Evolutionary conservation across 345 rosid genomes (phyloP).

Genomic region (Syzygium jambos): DNA sequence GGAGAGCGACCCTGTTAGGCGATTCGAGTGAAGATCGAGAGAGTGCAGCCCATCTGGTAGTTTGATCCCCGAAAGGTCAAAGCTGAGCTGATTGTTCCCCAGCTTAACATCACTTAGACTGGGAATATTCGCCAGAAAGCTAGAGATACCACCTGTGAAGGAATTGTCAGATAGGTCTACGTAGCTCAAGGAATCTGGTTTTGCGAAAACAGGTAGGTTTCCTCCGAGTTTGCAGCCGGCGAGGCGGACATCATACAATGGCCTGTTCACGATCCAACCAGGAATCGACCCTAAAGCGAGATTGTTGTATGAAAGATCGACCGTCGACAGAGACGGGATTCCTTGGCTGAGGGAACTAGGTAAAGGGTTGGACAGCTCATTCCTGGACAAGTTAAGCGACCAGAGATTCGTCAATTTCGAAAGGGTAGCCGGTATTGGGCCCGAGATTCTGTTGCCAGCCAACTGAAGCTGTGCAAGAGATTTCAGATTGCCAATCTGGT

Average conservation of each 20-base stretch:
- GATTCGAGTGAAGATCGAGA: conserved; percentile 65
- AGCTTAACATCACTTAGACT: conserved; percentile 62
- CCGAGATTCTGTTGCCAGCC: conserved; percentile 51
- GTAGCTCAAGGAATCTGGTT: conserved; percentile 47
- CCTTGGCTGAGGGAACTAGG: conserved; percentile 42
- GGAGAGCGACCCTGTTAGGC: conserved; percentile 54
- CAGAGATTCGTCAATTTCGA: conserved; percentile 63
- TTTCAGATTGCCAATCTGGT: conserved; percentile 46
- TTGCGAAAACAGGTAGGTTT: conserved; percentile 50
- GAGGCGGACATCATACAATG: conserved; percentile 53
- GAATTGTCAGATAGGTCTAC: conserved; percentile 71
- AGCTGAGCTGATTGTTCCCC: conserved; percentile 63
- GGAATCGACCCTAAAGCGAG: conserved; percentile 66
- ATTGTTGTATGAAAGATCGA: conserved; percentile 83
- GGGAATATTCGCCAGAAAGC: conserved; percentile 46
- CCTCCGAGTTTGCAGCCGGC: conserved; percentile 84
- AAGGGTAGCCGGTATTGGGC: conserved; percentile 62
- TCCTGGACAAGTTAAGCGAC: conserved; percentile 82
- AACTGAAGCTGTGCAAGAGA: conserved; percentile 64
- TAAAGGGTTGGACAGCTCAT: conserved; percentile 57
- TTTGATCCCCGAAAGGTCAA: conserved; percentile 44
- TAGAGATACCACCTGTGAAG: conserved; percentile 46
- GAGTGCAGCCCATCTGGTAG: conserved; percentile 53
- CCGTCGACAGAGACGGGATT: conserved; percentile 58
- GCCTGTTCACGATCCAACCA: conserved; percentile 52